Evolutionary conservation across 306 rosid genomes (phyloP), one percentile per base, ranked within the genome.

Genomic region (Castanospermum australe): DNA sequence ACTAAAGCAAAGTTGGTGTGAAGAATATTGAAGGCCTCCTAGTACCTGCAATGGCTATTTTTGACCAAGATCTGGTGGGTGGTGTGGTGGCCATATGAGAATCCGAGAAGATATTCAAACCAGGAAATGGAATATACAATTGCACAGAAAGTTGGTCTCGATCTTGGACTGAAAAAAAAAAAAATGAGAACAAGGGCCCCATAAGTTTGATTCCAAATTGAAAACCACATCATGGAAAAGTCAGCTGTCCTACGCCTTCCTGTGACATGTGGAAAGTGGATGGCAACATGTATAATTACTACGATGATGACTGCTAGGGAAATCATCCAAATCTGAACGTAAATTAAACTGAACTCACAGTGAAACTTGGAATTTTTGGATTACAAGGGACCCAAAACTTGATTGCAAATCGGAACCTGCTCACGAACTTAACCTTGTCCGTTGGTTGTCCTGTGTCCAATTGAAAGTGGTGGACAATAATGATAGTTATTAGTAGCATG

Each of bases 141-240:
- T 54, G 32, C 60, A 20, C 50, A 45, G n/a, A 33, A 54, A 77
- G 44, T 54, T 70, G 69, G 57, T 22, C n/a, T 56, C 57, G 51
- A 71, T 77, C 33, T 78, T 65, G 80, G 74, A 60, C 52, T 69
- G 28, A 78, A 60, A 76, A 33, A 68, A 67, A 78, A 60, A 76
- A 33, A 68, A 67, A 73, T 39, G 80, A 56, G 48, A 84, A 69
- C 13, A 48, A 77, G 48, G 77, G 83, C 30, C 74, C 86, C 90
- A 62, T 41, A 9, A 74, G 18, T 38, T 86, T 61, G 81, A 84
- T 82, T 72, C 78, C 70, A 54, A 45, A 51, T 77, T 76, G 86
- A 74, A 76, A 76, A 73, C 50, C 30, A 65, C 70, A 73, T 82
- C 24, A 71, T 69, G 36, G 83, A 72, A 85, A 67, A 65, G 48